These are phyloP conservation scores for Thalassia testudinum DNA, from an alignment of 116 monocot species.

Conservation along the genomic window DNA sequence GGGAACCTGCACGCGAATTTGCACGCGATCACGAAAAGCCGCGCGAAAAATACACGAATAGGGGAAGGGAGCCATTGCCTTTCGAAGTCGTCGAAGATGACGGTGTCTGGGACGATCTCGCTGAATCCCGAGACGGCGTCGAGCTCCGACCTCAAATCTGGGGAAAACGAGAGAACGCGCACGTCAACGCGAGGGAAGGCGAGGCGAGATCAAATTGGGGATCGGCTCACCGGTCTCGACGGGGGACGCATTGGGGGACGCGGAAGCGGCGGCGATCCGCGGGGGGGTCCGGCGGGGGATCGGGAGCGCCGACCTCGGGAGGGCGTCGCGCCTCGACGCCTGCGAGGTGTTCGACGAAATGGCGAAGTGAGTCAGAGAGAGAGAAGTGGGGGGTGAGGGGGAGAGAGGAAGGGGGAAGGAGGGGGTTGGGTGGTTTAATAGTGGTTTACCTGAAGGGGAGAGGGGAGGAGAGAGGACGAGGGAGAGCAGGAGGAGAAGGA, in stretches of 20 bases:
- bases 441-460: slow-evolving; percentile 8
- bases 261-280: background rate
- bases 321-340: background rate
- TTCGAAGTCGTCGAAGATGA: slow-evolving; percentile 92
- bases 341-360: slow-evolving; percentile 1
- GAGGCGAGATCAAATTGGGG: background rate
- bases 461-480: slow-evolving; percentile 2
- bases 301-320: background rate
- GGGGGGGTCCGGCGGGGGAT: background rate
- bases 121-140: slow-evolving; percentile 83
- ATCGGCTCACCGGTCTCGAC: slow-evolving; percentile 6
- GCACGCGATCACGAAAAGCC: background rate
- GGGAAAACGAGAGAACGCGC: background rate
- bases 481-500: too few relatives aligned
- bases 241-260: slow-evolving; percentile 6
- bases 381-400: background rate
- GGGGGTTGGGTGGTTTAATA: too few relatives aligned
- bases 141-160: slow-evolving; percentile 52
- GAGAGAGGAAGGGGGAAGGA: background rate
- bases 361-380: background rate
- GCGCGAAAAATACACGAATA: background rate
- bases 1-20: slow-evolving; percentile 37
- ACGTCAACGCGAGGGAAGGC: background rate
- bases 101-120: slow-evolving; percentile 95
- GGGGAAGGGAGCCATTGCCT: slow-evolving; percentile 29